Conservation (phyloP, 2,329 filamentous ascomycete species). For the Alternaria novae-zelandiae region DNA sequence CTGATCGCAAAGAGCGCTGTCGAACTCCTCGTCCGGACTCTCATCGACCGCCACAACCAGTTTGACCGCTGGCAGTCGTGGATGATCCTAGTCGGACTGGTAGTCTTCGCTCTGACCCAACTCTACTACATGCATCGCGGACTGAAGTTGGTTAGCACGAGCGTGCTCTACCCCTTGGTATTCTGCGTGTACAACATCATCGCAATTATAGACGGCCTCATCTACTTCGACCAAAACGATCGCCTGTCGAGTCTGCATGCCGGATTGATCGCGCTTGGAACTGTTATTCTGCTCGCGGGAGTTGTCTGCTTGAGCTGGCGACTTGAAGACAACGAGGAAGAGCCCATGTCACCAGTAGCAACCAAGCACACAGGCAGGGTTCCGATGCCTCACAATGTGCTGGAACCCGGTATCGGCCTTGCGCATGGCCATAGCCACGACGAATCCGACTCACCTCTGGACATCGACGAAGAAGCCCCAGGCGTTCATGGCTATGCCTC, state of each 20-base stretch:
- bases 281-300: constrained; percentile 81
- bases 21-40: constrained; percentile 86
- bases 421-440: constrained; percentile 74
- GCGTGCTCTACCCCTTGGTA: constrained; percentile 92
- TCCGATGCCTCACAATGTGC: constrained; percentile 64
- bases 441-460: constrained; percentile 33
- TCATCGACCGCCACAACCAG: constrained; percentile 86
- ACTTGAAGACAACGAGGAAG: constrained; percentile 74
- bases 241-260: constrained; percentile 78
- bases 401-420: constrained; percentile 83
- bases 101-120: constrained; percentile 83
- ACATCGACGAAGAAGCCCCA: constrained; percentile 37
- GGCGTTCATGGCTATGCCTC: constrained; percentile 33
- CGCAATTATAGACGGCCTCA: constrained; percentile 93
- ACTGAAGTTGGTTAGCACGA: constrained; percentile 92
- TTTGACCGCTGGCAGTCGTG: constrained; percentile 96
- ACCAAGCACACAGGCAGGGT: constrained; percentile 47
- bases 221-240: constrained; percentile 92
- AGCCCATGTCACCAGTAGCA: constrained; percentile 56
- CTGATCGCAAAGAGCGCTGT: constrained; percentile 96
- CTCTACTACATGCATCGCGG: constrained; percentile 95
- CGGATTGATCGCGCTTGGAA: constrained; percentile 83
- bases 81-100: constrained; percentile 82
- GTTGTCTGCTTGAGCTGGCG: constrained; percentile 94
- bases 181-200: constrained; percentile 99